These are phyloP conservation scores for Crepidotus variabilis DNA, from an alignment of 768 basidiomycete genomes.

Conservation along the genomic window DNA sequence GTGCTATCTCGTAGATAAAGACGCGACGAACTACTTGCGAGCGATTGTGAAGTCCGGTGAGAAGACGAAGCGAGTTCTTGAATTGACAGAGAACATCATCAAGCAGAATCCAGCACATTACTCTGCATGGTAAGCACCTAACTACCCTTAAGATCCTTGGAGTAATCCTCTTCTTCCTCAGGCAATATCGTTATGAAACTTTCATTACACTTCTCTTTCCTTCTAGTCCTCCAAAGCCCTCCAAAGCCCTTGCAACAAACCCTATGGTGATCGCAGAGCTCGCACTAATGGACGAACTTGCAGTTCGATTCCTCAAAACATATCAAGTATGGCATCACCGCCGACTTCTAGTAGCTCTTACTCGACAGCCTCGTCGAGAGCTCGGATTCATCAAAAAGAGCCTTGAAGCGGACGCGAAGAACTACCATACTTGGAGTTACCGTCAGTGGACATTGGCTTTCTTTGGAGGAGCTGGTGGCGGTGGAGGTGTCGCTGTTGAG, in stretches of 20 bases:
- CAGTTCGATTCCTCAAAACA: conserved; percentile 81
- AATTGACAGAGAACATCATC: conserved; percentile 87
- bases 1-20: conserved; percentile 59
- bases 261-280: conserved; percentile 67
- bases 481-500: conserved; percentile 37
- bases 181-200: conserved; percentile 95
- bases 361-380: conserved; percentile 57
- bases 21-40: conserved; percentile 91
- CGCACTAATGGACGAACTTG: conserved; percentile 81
- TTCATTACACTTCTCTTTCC: conserved; percentile 63
- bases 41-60: conserved; percentile 76
- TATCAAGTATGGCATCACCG: conserved; percentile 99
- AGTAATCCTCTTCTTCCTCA: conserved; percentile 25
- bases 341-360: conserved; percentile 62
- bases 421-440: conserved; percentile 99
- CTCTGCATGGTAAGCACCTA: conserved; percentile 79
- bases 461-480: conserved; percentile 54
- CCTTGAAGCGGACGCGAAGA: conserved; percentile 81
- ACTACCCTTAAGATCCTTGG: not conserved
- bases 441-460: conserved; percentile 90
- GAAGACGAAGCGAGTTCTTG: conserved; percentile 75
- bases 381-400: conserved; percentile 75
- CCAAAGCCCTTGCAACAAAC: conserved; percentile 1
- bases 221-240: not conserved
- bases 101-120: conserved; percentile 94